Percentiles rank a stretch among this genome's conserved stretches.
Conservation (phyloP, 805 yeast genomes). For the Kodamaea fukazawae region DNA sequence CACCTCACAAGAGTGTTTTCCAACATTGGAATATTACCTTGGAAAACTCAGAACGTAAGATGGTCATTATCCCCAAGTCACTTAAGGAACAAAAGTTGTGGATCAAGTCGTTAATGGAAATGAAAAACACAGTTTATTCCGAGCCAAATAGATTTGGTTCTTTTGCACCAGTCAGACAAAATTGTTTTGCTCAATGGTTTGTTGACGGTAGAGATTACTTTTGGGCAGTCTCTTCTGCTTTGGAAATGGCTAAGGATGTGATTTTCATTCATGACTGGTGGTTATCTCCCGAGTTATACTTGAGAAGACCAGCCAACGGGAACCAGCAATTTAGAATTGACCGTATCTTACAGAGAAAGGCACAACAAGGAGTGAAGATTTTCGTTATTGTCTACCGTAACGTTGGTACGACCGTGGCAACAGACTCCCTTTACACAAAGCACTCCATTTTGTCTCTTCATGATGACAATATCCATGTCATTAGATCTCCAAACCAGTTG, state of each 20-base stretch:
- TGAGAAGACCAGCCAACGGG: slow-evolving; percentile 92
- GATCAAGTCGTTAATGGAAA: slow-evolving; percentile 68
- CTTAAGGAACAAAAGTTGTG: slow-evolving; percentile 65
- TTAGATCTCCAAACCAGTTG: slow-evolving; percentile 94
- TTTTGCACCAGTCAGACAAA: slow-evolving; percentile 86
- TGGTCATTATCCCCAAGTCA: slow-evolving; percentile 69
- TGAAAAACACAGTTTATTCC: slow-evolving; percentile 76
- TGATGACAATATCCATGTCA: slow-evolving; percentile 75
- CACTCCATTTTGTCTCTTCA: slow-evolving; percentile 86
- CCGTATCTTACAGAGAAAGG: slow-evolving; percentile 80
- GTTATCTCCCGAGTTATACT: slow-evolving; percentile 90
- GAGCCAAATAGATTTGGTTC: slow-evolving; percentile 74
- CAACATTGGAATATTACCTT: slow-evolving; percentile 53
- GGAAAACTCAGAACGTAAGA: slow-evolving; percentile 74
- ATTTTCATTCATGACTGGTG: slow-evolving; percentile 98
- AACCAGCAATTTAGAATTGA: slow-evolving; percentile 93
- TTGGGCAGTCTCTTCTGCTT: slow-evolving; percentile 93
- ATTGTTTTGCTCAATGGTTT: slow-evolving; percentile 92
- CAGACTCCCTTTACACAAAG: slow-evolving; percentile 92
- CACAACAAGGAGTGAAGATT: slow-evolving; percentile 91
- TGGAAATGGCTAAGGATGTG: slow-evolving; percentile 90
- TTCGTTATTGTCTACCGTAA: slow-evolving; percentile 90
- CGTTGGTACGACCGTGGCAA: slow-evolving; percentile 88
- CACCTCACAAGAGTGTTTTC: slow-evolving; percentile 44
- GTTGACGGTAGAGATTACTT: slow-evolving; percentile 95